Evolutionary conservation across 495 filamentous ascomycete genomes (phyloP).

Genomic region (Staphylotrichum tortipilum): DNA sequence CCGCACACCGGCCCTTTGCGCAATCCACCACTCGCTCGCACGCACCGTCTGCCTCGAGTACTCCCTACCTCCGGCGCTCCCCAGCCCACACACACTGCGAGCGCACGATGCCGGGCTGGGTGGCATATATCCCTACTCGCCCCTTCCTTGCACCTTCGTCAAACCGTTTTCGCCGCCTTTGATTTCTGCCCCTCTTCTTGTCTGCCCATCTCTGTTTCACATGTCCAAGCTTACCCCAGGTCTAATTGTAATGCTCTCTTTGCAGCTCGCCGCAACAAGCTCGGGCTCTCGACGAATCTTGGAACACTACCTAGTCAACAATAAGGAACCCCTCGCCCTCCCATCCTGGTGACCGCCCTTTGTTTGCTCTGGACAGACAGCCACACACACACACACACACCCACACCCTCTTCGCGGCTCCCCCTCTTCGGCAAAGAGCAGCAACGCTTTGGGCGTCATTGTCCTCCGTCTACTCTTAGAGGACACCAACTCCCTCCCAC

Average conservation of each 20-base stretch:
- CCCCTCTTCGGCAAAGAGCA: constrained; percentile 11
- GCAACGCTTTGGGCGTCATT: constrained; percentile 3
- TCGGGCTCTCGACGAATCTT: constrained; percentile 1
- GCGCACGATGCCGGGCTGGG: too few relatives aligned
- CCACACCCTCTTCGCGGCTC: constrained; percentile 10
- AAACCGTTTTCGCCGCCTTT: background rate
- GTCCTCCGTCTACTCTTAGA: background rate
- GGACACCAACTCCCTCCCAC: background rate
- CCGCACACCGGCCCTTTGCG: constrained; percentile 17
- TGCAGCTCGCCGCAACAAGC: too few relatives aligned
- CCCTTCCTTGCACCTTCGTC: background rate
- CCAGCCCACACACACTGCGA: too few relatives aligned
- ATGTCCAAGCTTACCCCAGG: constrained; percentile 1
- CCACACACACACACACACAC: background rate
- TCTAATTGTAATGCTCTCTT: constrained; percentile 15
- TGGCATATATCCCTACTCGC: constrained; percentile 4
- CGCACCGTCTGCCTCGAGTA: too few relatives aligned
- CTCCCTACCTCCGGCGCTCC: too few relatives aligned
- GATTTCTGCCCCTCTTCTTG: background rate
- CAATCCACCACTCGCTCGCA: too few relatives aligned
- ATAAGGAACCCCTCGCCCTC: background rate
- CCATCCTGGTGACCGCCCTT: constrained; percentile 15
- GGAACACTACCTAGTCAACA: background rate
- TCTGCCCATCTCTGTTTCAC: background rate
- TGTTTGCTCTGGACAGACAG: constrained; percentile 12